Base-by-base conservation (phyloP, 2,329 filamentous ascomycete species). In the Curvularia spicifera region DNA sequence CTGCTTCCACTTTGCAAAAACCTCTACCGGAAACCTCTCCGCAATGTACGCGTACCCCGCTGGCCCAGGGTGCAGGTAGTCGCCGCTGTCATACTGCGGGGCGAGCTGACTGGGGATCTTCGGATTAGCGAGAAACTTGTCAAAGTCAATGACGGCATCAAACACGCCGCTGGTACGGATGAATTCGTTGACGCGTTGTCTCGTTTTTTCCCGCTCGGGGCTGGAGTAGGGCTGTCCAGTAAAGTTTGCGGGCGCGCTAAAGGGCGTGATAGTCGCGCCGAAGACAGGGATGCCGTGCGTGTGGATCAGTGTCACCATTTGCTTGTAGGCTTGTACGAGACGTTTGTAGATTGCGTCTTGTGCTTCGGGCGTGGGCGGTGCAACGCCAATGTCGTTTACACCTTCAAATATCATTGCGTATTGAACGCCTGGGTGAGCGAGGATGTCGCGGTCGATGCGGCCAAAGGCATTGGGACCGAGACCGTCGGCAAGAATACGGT, bases 391-490 rank as follows among this genome's bases (percentile, higher is more conserved):
- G 67, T 90, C 88, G 37, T 73, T 73, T 28, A 90, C 86, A 20
- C 88, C 87, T 71, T 89, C 85, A 70, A 89, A 90, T 37, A 90
- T 80, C 77, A 90, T 82, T 22, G 84, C 84, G 67, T 87, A 89
- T 64, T 80, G 79, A 2, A 87, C 82, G 4, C 84, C 84, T 0
- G 83, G 79, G 31, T 86, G 83, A 0, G 82, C 72, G 1, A 90
- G 79, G 1, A 88, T 83, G 68, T 90, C 88, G n/a, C 87, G 82
- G 68, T 88, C 83, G 60, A 89, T 82, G 4, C 87, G 84, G 40
- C 81, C 78, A 31, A 89, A 76, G 0, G 85, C 82, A 37, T 84
- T 85, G 2, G 88, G 88, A 0, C 88, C 87, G 0, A 89, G 79
- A 0, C 87, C 85, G 51, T 88, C 86, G 9, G 77, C 76, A 0